Evolutionary conservation across 176 grass and related monocot genomes (phyloP), one percentile per base, ranked within the genome.

Genomic region (Carex kokanica): DNA sequence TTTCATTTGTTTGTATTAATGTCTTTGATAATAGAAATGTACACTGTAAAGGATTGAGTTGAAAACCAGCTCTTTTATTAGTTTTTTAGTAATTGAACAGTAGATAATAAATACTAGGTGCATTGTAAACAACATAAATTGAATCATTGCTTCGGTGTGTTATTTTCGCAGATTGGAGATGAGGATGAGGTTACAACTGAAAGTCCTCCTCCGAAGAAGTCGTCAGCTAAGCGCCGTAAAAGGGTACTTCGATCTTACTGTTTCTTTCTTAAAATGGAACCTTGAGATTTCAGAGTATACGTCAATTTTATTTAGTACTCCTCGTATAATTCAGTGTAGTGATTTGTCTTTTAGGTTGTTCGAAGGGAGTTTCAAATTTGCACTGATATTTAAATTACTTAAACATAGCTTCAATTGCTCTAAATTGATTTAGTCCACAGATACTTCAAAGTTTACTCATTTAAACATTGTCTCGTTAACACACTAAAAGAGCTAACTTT

Each of bases 81-180:
- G 24, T 25, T 64, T 64, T 64, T 13, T 29, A 3, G 7, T 69
- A 36, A 38, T 38, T 69, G 65, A n/a, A 69, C 34, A n/a, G 6
- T 69, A 69, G 16, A 69, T 69, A 16, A 3, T 8, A 32, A 17
- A 69, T 8, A 41, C 32, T 40, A 40, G 32, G 34, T 80, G 27
- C 78, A 61, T 81, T 14, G 17, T 40, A 25, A 82, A 68, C 4
- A 45, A 81, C 32, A 18, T 47, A 43, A 43, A 64, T 8, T 63
- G 20, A 81, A 23, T 81, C 8, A 32, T 81, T 64, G 2, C 4
- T 81, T 27, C 8, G 11, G 9, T 25, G 8, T 81, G 8, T 63
- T 62, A 23, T 63, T 32, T 81, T 81, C 43, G 17, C 29, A 81
- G 78, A 81, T 81, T 81, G 55, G 40, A 43, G 40, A 23, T 27